Base-by-base conservation (phyloP, 2,329 filamentous ascomycete species). In the Blastomyces parvus region DNA sequence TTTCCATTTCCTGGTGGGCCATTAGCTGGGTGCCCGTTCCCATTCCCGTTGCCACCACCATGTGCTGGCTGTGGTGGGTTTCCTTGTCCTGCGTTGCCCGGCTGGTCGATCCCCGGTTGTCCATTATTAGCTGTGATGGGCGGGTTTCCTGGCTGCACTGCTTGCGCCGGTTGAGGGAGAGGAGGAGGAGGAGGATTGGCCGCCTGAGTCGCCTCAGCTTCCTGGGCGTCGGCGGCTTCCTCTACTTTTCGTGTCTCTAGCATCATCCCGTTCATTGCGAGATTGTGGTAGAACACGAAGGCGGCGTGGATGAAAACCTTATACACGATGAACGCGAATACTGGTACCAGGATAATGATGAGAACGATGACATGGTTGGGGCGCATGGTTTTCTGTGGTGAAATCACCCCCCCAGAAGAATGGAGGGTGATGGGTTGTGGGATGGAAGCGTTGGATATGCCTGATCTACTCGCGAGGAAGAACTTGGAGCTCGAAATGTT, bases 341-440 rank as follows among this genome's bases (percentile, higher is more conserved):
- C 17, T 2, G 69, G 68, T 38, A 72, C 62, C 14, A 69, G 60
- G 25, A 70, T 8, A 46, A 73, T 66, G 62, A 70, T 66, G 33
- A 73, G 44, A 40, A 71, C 61, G 48, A 73, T 68, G 4, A 61
- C 62, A 46, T 70, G 60, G 27, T 65, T 69, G 17, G 63, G 55
- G 36, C 67, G 66, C 70, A 72, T 72, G n/a, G 46, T 58, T 59
- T 38, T 33, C 2, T n/a, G 30, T 9, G 11, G 9, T 22, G n/a
- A 9, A 38, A 22, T 56, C 33, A 6, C 19, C 30, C 33, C 6
- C 33, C 9, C 4, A 22, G 52, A 9, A n/a, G 52, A 36, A 30
- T 36, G 27, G 33, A 7, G 33, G 27, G 52, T 55, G 9, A 17
- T 27, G n/a, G 30, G 2, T 8, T 3, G 36, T 56, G 53, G 11